Evolutionary conservation across 345 rosid species (phyloP).

Genomic region (Syzygium aqueum): DNA sequence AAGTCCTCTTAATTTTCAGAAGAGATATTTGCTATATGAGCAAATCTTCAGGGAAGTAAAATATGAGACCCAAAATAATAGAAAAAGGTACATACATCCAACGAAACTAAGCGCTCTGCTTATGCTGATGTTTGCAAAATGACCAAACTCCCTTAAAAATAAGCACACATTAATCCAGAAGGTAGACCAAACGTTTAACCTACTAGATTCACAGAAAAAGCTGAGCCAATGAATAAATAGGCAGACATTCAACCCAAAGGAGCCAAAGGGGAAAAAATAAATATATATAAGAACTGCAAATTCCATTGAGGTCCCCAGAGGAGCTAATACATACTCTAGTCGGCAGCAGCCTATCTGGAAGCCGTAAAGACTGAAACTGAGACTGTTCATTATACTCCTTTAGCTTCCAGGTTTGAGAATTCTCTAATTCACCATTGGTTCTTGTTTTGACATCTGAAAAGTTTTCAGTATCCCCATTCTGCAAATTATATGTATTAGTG

Average conservation of each 20-base stretch:
- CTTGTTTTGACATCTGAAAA: conserved; percentile 50
- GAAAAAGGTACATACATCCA: not conserved
- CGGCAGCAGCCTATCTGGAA: conserved; percentile 45
- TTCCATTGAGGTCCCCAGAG: not conserved
- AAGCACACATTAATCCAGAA: not conserved
- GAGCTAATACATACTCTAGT: conserved; percentile 28
- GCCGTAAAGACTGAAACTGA: conserved; percentile 49
- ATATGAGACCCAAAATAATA: not conserved
- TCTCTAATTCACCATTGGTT: conserved; percentile 45
- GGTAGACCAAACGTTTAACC: not conserved
- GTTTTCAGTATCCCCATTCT: conserved; percentile 47
- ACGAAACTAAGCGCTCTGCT: not conserved
- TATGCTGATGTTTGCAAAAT: not conserved
- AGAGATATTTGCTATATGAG: not conserved
- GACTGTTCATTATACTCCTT: conserved; percentile 47
- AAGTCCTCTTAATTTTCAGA: not conserved
- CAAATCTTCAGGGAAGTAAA: not conserved
- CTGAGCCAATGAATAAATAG: not conserved
- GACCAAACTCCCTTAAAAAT: not conserved
- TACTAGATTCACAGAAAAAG: not conserved
- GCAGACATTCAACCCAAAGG: not conserved
- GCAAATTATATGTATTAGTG: conserved; percentile 1
- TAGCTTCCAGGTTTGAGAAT: conserved; percentile 62
- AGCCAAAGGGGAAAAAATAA: not conserved
- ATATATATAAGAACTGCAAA: not conserved